Evolutionary conservation across 2,329 filamentous ascomycete genomes (phyloP), one percentile per base, ranked within the genome.

Genomic region (Xylaria sp.): DNA sequence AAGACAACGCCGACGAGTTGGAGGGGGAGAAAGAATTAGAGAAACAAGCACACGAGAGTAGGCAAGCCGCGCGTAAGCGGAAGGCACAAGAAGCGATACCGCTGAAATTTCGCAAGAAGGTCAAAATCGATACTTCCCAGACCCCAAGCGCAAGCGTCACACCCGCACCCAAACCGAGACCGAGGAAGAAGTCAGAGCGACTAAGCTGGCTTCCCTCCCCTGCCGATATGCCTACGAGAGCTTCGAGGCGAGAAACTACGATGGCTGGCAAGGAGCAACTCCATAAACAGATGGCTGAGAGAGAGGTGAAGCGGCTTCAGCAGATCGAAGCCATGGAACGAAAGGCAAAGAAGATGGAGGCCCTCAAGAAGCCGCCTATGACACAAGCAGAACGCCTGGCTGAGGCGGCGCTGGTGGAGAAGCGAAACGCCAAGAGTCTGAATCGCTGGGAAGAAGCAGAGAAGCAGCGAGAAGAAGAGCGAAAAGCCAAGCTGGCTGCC

Each of bases 371-470:
- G 63, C 92, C 91, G 67, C 87, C 91, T 33, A 89, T 97, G 88
- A 97, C 94, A 6, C 95, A 97, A 80, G 93, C 89, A 53, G 91
- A 98, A 78, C 88, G 94, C 44, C 85, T 97, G 33, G 90, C 89
- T 33, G 93, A 97, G 80, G 94, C 94, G 1, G 93, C 91, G 20
- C 83, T 90, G 61, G 90, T 97, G 6, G 96, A 98, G 80, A 91
- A 92, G 80, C 86, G 90, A 75, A 97, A 99, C 80, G 88, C 91
- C 74, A 97, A 93, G 85, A 98, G 92, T 80, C 82, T 97, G 76
- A 97, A 95, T 77, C 87, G 93, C 65, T 98, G 95, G 94, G 94
- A 98, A 79, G 92, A 93, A 79, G 93, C 93, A 6, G 96, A 99
- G 81, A 94, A 93, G 81, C 90, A 92, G 78, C 89, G 95, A 67